Evolutionary conservation across 352 stramenopile genomes (phyloP).

Genomic region (Phytopythium boreale): DNA sequence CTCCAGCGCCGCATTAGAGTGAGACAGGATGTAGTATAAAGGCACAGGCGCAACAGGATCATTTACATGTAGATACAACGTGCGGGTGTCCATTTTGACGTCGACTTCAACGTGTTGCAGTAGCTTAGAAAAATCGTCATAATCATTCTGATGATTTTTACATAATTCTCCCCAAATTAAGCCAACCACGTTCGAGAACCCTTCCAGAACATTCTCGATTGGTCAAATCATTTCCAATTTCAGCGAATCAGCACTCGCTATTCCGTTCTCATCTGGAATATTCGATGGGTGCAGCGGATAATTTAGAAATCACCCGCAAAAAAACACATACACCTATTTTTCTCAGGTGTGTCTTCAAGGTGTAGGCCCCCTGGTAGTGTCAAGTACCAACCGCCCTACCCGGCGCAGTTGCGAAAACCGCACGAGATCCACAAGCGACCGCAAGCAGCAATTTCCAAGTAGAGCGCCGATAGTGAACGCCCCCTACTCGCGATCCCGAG

Average conservation of each 20-base stretch:
- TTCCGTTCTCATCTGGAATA: neutral
- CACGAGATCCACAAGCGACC: neutral
- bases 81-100: neutral
- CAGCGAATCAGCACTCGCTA: constrained; percentile 6
- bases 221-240: constrained; percentile 5
- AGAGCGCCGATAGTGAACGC: constrained; percentile 3
- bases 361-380: too few species aligned
- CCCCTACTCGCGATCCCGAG: constrained; percentile 12
- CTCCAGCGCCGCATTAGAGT: neutral
- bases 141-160: too few species aligned
- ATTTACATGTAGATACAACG: neutral
- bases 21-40: too few species aligned
- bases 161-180: too few species aligned
- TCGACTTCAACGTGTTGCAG: constrained; percentile 2
- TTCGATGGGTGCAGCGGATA: neutral
- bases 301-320: too few species aligned
- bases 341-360: neutral
- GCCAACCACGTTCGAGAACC: neutral
- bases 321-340: too few species aligned
- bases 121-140: too few species aligned
- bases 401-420: neutral
- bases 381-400: too few species aligned
- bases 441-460: neutral
- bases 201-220: constrained; percentile 6
- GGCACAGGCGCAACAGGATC: too few species aligned